These are phyloP conservation scores for Rhodotorula sp. DNA, from an alignment of 1,284 basidiomycete species.

Conservation along the genomic window DNA sequence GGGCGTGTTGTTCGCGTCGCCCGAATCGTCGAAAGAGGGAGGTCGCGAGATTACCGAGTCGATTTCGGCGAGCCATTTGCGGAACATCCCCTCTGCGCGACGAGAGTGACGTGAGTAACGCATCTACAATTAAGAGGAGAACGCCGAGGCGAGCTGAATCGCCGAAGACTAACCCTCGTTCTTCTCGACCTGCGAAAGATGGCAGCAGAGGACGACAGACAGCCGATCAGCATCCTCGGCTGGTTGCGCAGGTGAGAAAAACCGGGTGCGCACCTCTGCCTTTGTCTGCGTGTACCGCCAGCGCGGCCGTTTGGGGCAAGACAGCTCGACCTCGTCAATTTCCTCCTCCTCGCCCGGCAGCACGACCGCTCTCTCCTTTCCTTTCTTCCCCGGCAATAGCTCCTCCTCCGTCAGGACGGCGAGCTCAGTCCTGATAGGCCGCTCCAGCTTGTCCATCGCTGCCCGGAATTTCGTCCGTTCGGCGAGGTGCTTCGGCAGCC, in stretches of 20 bases:
- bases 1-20: not conserved
- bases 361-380: not conserved
- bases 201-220: too few relatives aligned
- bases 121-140: too few relatives aligned
- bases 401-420: constrained; percentile 28
- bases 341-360: not conserved
- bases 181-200: constrained; percentile 38
- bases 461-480: constrained; percentile 13
- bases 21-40: constrained; percentile 5
- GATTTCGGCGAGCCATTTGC: constrained; percentile 37
- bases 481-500: constrained; percentile 17
- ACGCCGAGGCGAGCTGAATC: too few relatives aligned
- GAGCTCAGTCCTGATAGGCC: constrained; percentile 15
- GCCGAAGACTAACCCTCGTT: constrained; percentile 33
- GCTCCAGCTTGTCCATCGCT: constrained; percentile 21
- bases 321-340: constrained; percentile 40
- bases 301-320: constrained; percentile 71
- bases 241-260: not conserved
- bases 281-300: constrained; percentile 54
- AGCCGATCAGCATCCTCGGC: not conserved
- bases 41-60: constrained; percentile 24
- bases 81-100: constrained; percentile 40
- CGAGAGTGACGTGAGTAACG: too few relatives aligned
- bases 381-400: constrained; percentile 6
- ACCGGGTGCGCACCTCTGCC: not conserved